Conservation (phyloP, 169 alveolate genomes). For the Hepatocystis sp. region DNA sequence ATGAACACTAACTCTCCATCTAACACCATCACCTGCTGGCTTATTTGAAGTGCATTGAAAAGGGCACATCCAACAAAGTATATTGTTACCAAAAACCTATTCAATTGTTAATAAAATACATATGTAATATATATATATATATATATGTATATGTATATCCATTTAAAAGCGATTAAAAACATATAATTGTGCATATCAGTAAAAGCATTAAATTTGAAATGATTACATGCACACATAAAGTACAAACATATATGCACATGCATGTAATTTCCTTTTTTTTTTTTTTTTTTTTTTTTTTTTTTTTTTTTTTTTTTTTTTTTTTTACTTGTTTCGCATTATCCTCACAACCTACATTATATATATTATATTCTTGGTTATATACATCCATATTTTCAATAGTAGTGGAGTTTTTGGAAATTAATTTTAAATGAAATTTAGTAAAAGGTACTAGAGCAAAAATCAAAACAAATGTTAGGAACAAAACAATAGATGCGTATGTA, state of each 20-base stretch:
- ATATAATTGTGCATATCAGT: neutral
- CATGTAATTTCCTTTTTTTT: neutral
- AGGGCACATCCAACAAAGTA: slow-evolving; percentile 92
- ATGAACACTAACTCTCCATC: slow-evolving; percentile 86
- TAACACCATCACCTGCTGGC: slow-evolving; percentile 93
- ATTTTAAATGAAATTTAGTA: slow-evolving; percentile 87
- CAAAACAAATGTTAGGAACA: slow-evolving; percentile 78
- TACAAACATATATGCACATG: neutral
- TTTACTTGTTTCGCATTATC: slow-evolving; percentile 82
- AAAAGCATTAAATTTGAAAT: neutral
- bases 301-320: neutral
- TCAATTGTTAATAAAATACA: too few relatives aligned
- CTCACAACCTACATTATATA: slow-evolving; percentile 89
- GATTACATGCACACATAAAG: neutral
- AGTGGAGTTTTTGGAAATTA: slow-evolving; percentile 86
- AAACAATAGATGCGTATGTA: slow-evolving; percentile 75
- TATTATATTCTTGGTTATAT: slow-evolving; percentile 84
- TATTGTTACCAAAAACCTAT: slow-evolving; percentile 90
- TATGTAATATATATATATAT: too few relatives aligned
- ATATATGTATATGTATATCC: too few relatives aligned
- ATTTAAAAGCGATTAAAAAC: slow-evolving; percentile 37
- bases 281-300: too few relatives aligned
- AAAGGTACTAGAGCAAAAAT: slow-evolving; percentile 89
- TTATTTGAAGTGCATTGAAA: slow-evolving; percentile 87
- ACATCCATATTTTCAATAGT: slow-evolving; percentile 91